Percentiles rank a stretch among this genome's conserved stretches.
These are phyloP conservation scores for Ustilaginoidea virens DNA, from an alignment of 2,329 filamentous ascomycete genomes.

Conservation along the genomic window DNA sequence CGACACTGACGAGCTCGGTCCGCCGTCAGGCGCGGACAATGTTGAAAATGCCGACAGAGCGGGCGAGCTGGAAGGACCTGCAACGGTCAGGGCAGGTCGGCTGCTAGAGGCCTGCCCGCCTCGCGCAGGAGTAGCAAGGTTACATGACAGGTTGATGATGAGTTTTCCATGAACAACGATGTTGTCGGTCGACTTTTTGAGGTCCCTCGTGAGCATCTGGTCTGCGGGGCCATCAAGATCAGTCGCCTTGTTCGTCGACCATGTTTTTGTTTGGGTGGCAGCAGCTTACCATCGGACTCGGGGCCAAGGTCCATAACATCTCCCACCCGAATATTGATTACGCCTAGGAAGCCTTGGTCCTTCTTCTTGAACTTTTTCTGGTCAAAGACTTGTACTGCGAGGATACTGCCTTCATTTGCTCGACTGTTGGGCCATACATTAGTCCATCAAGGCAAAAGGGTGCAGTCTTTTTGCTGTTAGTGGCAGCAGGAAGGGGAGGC, in stretches of 20 bases:
- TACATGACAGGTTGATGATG: slow-evolving; percentile 91
- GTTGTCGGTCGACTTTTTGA: slow-evolving; percentile 97
- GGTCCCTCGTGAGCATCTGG: slow-evolving; percentile 94
- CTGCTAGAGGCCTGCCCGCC: slow-evolving; percentile 27
- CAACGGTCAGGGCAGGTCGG: slow-evolving; percentile 28
- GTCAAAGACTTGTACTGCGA: slow-evolving; percentile 97
- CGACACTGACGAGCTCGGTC: slow-evolving; percentile 38
- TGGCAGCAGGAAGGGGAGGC: slow-evolving; percentile 4
- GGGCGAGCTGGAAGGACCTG: slow-evolving; percentile 28
- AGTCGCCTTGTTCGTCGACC: too few species aligned
- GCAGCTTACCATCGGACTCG: slow-evolving; percentile 69
- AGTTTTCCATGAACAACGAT: slow-evolving; percentile 95
- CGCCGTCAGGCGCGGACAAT: slow-evolving; percentile 29
- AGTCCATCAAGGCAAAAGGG: too few species aligned
- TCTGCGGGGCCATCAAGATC: slow-evolving; percentile 40
- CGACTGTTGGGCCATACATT: too few species aligned
- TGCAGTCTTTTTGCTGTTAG: too few species aligned
- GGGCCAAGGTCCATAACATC: slow-evolving; percentile 84
- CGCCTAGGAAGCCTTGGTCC: slow-evolving; percentile 95
- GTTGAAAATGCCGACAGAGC: too few species aligned
- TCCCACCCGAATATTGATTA: slow-evolving; percentile 92
- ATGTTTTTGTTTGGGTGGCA: too few species aligned
- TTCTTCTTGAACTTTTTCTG: slow-evolving; percentile 99
- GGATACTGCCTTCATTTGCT: slow-evolving; percentile 87
- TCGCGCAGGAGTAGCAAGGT: slow-evolving; percentile 57